Percentiles rank a stretch among this genome's conserved stretches.
These are phyloP conservation scores for Nicotiana otophora DNA, from an alignment of 257 asterid species.

Conservation along the genomic window DNA sequence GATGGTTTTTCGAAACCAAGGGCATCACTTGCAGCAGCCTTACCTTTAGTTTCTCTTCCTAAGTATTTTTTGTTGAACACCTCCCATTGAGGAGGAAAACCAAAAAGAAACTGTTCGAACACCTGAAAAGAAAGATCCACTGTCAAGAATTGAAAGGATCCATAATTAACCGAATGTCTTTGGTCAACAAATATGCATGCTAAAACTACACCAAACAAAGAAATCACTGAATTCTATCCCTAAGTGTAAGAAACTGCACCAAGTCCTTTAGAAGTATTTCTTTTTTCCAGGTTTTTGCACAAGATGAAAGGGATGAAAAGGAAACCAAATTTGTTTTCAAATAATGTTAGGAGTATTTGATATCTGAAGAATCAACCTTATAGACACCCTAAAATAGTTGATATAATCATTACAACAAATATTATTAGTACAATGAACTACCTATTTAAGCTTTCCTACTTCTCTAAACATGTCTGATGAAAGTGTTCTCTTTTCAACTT, in stretches of 20 bases:
- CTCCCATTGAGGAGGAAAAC: constrained; percentile 83
- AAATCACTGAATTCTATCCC: background rate
- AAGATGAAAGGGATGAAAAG: background rate
- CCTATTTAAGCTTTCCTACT: background rate
- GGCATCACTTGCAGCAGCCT: constrained; percentile 12
- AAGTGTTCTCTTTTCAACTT: background rate
- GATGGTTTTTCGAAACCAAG: constrained; percentile 8
- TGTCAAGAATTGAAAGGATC: background rate
- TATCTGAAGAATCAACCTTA: background rate
- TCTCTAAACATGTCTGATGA: background rate
- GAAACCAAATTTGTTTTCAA: background rate
- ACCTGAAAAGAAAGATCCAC: constrained; percentile 32
- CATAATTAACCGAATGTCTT: background rate
- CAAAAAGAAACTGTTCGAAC: constrained; percentile 46
- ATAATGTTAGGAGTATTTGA: background rate
- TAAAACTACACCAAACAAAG: background rate
- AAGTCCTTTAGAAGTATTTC: background rate
- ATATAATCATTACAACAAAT: background rate
- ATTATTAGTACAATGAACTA: background rate
- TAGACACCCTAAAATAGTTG: background rate
- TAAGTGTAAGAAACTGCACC: background rate
- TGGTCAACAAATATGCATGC: background rate
- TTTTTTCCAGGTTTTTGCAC: background rate
- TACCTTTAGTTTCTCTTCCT: constrained; percentile 27
- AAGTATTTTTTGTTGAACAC: constrained; percentile 30